phyloP scores from a whole-genome alignment of 495 filamentous ascomycete species.

The Xylaria sp. region DNA sequence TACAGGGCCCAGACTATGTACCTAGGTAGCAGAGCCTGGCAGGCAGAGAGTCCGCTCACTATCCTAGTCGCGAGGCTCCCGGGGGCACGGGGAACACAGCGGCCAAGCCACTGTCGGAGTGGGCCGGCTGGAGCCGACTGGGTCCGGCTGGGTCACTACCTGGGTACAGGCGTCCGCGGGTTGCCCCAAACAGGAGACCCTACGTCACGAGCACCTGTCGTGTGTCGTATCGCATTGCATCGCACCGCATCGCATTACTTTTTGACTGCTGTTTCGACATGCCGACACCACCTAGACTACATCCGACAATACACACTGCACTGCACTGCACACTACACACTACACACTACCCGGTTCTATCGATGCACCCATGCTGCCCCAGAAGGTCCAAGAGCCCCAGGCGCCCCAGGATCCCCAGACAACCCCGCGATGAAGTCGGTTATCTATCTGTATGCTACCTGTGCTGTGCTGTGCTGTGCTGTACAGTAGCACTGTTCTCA shows the following conservation, averaged over 20 bases:
- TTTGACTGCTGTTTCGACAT: background rate
- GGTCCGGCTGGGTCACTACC: constrained; percentile 6
- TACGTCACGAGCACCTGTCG: constrained; percentile 7
- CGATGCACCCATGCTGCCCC: background rate
- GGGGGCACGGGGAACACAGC: background rate
- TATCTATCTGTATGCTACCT: background rate
- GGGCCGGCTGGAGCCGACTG: background rate
- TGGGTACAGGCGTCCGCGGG: background rate
- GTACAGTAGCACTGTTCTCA: background rate
- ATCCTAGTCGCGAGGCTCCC: constrained; percentile 3
- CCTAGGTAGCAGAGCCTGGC: too few relatives aligned
- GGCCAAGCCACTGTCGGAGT: background rate
- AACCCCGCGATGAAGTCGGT: background rate
- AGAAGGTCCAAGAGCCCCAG: background rate
- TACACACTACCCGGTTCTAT: background rate
- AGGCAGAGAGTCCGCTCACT: too few relatives aligned
- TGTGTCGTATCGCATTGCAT: background rate
- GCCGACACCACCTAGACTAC: background rate
- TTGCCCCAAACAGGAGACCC: background rate
- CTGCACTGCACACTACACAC: too few relatives aligned
- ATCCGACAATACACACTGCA: too few relatives aligned
- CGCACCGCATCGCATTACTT: background rate
- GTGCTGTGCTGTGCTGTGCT: background rate
- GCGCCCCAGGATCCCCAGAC: background rate
- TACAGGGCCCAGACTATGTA: too few relatives aligned